These are phyloP conservation scores for Claviceps purpurea DNA, from an alignment of 2,329 filamentous ascomycete genomes.

Conservation along the genomic window DNA sequence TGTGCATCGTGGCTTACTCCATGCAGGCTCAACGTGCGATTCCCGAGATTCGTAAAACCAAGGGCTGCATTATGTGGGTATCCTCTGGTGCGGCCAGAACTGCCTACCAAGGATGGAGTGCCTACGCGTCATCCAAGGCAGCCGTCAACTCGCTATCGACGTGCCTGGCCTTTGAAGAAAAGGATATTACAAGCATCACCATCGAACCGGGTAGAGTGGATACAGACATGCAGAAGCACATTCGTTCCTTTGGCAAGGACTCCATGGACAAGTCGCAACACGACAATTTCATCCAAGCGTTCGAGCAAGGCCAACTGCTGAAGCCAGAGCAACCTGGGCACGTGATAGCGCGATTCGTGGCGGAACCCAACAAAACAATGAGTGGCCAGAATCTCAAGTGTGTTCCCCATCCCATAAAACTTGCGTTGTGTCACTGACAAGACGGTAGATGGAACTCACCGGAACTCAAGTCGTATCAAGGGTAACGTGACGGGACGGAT, in stretches of 20 bases:
- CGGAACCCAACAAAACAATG: slow-evolving; percentile 50
- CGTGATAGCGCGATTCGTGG: slow-evolving; percentile 69
- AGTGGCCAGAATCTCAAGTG: slow-evolving; percentile 66
- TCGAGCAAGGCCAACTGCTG: slow-evolving; percentile 58
- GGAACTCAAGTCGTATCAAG: slow-evolving; percentile 41
- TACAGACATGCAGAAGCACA: slow-evolving; percentile 78
- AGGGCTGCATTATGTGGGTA: slow-evolving; percentile 63
- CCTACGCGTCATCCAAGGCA: slow-evolving; percentile 74
- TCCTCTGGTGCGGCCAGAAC: slow-evolving; percentile 64
- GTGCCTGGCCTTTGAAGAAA: slow-evolving; percentile 65
- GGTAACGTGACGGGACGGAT: slow-evolving; percentile 10
- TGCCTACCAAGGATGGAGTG: slow-evolving; percentile 60
- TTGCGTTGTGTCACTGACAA: slow-evolving; percentile 8
- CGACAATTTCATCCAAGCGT: slow-evolving; percentile 52
- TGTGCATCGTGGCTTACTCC: slow-evolving; percentile 1
- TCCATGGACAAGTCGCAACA: slow-evolving; percentile 46
- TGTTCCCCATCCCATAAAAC: slow-evolving; percentile 14
- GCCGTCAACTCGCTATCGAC: slow-evolving; percentile 66
- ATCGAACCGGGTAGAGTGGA: slow-evolving; percentile 72
- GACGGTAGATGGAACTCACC: slow-evolving; percentile 23
- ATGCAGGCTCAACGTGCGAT: slow-evolving; percentile 56
- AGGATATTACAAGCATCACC: slow-evolving; percentile 56
- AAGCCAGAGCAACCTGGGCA: slow-evolving; percentile 72
- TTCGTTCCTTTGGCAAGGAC: slow-evolving; percentile 47
- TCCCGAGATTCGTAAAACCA: slow-evolving; percentile 49